Evolutionary conservation across 1,284 basidiomycete species (phyloP), one percentile per base, ranked within the genome.

Genomic region (Ceraceosorus bombacis): DNA sequence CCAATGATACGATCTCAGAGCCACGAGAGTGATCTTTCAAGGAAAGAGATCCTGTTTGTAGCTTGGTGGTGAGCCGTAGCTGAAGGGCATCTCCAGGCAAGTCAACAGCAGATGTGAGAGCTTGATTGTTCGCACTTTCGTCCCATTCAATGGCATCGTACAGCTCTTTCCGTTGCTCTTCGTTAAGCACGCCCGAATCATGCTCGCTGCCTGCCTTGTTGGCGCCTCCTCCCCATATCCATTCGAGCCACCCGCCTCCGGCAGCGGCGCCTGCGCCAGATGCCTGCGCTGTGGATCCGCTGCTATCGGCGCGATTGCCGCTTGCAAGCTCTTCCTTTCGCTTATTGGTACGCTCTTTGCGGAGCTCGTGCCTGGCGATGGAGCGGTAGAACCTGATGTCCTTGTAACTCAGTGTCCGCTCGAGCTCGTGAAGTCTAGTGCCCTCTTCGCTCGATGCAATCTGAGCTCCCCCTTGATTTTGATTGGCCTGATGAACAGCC

Each of bases 371-470:
- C 6, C 91, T 86, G 0, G 92, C 91, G 62, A 99, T 90, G 4
- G 93, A 97, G 36, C 95, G 86, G 80, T 97, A 99, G 79, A 97
- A 97, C 9, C 95, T 87, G 57, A 99, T 88, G 72, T 98, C 95
- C 76, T 96, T 90, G 74, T 97, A 98, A 0, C 85, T 83, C 9
- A 98, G 82, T 75, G 89, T 90, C 68, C 79, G 81, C 77, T 99
- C 96, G 55, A 98, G 80, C 1, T 80, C 81, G 53, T 85, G 82
- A 37, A 96, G 80, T 5, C 80, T 81, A 5, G 61, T 57, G 6
- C 63, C 66, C 12, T 60, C 64, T 41, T 72, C 68, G 62, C 68
- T 69, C 63, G 65, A 66, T 5, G 66, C 60, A 6, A 64, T 55
- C 36, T 65, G 64, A 5, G 67, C 67, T 17, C 60, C 67, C 3